Evolutionary conservation across 164 flowering plant genomes (phyloP), one percentile per base, ranked within the genome.

Genomic region (Vitis rupestris): DNA sequence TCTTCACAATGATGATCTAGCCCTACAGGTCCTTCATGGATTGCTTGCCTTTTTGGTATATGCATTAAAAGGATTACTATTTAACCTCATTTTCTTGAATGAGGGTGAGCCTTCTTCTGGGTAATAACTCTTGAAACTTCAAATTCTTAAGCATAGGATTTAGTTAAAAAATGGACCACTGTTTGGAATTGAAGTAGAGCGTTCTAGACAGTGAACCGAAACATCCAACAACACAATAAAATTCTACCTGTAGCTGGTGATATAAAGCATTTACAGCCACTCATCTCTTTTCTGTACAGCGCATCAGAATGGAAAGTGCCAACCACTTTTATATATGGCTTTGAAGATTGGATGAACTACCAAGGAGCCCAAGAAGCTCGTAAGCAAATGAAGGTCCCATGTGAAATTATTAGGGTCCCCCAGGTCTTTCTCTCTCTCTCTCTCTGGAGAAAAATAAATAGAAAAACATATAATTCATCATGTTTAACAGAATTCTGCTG

Each of bases 251-350:
- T 19, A 3, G 11, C 15, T 10, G 15, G 63, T 60, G 27, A 1
- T 31, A 27, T 2, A 9, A 17, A 4, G 48, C 4, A 19, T 15
- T 16, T 61, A 58, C 11, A 59, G n/a, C 31, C 14, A 53, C 1
- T 30, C 12, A 27, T 49, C 29, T 10, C 44, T 27, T 63, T 72
- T 78, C 14, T 48, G 44, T 75, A 65, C 91, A 96, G 99, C 66
- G 98, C 98, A 63, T 80, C 97, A 1, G 93, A 92, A 58, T 93
- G 95, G 98, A 93, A 93, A 77, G 98, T 96, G 50, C 97, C 99
- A 53, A 93, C 99, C 14, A 88, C 91, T 13, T 95, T 95, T 65
- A 91, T 95, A 65, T 93, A 95, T 77, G 99, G 99, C 11, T 3
- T 55, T 48, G 69, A 93, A 31, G 99, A 95, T 81, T 95, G 99